Evolutionary conservation across 805 yeast genomes (phyloP).

Genomic region (Martiniozyma abietophila): DNA sequence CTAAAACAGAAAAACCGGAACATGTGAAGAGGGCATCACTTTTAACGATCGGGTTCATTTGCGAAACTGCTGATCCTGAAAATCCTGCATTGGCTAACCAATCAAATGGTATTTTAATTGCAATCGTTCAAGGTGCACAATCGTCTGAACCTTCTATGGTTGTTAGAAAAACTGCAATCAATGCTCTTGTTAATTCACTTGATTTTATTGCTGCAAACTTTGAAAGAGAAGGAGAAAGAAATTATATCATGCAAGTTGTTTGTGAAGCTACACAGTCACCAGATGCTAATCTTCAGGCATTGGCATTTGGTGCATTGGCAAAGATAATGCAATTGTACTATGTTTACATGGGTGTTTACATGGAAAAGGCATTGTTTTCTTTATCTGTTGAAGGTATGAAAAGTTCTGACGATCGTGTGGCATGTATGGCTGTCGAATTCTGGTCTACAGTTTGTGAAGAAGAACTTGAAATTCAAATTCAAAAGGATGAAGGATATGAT

Average conservation of each 20-base stretch:
- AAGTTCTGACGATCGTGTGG: slow-evolving; percentile 70
- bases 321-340: slow-evolving; percentile 87
- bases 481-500: slow-evolving; percentile 47
- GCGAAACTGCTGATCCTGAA: slow-evolving; percentile 85
- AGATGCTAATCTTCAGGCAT: slow-evolving; percentile 74
- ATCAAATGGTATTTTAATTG: slow-evolving; percentile 86
- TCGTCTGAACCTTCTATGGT: slow-evolving; percentile 60
- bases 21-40: slow-evolving; percentile 80
- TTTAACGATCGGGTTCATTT: slow-evolving; percentile 87
- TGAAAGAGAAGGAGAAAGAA: slow-evolving; percentile 89
- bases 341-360: slow-evolving; percentile 81
- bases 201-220: slow-evolving; percentile 85
- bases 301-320: slow-evolving; percentile 93
- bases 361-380: slow-evolving; percentile 93
- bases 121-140: slow-evolving; percentile 95
- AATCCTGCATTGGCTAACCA: slow-evolving; percentile 71
- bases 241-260: slow-evolving; percentile 96
- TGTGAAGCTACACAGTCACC: slow-evolving; percentile 97
- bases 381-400: slow-evolving; percentile 90
- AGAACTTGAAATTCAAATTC: slow-evolving; percentile 72
- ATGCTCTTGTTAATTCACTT: slow-evolving; percentile 84
- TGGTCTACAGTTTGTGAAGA: slow-evolving; percentile 99
- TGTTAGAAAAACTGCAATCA: slow-evolving; percentile 84
- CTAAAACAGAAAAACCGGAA: slow-evolving; percentile 68
- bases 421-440: slow-evolving; percentile 97